Evolutionary conservation across 352 stramenopile genomes (phyloP), one percentile per base, ranked within the genome.

Genomic region (Phytophthora cactorum): DNA sequence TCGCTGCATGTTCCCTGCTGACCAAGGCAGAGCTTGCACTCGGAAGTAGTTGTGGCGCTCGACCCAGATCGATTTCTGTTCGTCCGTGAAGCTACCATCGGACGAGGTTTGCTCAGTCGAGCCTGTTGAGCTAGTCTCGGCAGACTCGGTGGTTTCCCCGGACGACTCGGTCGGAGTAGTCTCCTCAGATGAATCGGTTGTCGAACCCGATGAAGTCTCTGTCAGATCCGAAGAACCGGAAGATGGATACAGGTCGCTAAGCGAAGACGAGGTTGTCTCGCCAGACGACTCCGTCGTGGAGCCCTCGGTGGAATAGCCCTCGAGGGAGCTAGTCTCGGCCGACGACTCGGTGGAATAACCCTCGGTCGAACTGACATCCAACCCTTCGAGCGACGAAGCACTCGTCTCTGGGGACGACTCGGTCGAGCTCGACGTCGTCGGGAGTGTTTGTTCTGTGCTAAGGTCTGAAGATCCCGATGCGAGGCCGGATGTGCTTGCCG

Each of bases 41-140:
- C 84, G 79, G 72, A 92, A 92, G 66, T 79, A 92, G 70, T 90
- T 89, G 75, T 89, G 80, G 32, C 82, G 82, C 63, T 92, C 83
- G 51, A 92, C 75, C 81, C 81, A 90, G 27, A 92, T 77, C 55
- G 81, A 71, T 56, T 91, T 79, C 36, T 86, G 75, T 9, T 70
- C 66, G n/a, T 70, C 45, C 8, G 62, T 62, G 54, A 79, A 79
- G 45, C 8, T 62, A 15, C 59, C 63, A 41, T 66, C 62, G 15
- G 74, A 72, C 4, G 62, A 15, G n/a, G 45, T 53, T 47, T 71
- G 54, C 50, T 71, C 54, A 4, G 51, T 56, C 10, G 47, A 65
- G 22, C 32, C 59, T 22, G 49, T 52, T 27, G 22, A 34, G 22
- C 34, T 49, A 25, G 47, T 66, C 52, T 57, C 61, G 7, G 38